Evolutionary conservation across 352 stramenopile species (phyloP).

Genomic region (Globisporangium splendens): DNA sequence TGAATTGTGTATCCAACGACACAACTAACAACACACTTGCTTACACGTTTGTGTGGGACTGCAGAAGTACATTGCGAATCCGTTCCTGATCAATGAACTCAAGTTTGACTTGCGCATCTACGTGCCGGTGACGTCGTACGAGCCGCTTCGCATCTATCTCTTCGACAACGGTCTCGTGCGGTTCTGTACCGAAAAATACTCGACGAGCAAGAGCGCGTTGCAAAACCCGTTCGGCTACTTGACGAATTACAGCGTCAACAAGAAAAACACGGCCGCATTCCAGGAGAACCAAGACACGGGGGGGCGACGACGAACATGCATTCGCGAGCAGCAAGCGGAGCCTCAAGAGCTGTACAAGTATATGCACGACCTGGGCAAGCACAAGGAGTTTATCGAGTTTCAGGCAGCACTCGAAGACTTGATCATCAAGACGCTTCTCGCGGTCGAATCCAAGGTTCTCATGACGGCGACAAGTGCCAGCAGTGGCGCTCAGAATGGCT

Average conservation of each 20-base stretch:
- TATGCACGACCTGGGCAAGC: conserved; percentile 34
- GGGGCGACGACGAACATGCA: conserved; percentile 28
- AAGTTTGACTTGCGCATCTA: conserved; percentile 93
- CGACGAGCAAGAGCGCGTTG: conserved; percentile 52
- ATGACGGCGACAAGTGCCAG: conserved; percentile 18
- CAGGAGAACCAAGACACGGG: conserved; percentile 64
- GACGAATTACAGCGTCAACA: conserved; percentile 93
- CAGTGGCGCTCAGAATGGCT: conserved; percentile 37
- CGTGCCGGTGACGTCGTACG: conserved; percentile 83
- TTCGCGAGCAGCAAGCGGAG: conserved; percentile 84
- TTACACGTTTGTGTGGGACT: not conserved
- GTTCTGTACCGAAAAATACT: conserved; percentile 86
- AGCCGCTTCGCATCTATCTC: conserved; percentile 83
- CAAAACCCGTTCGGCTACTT: conserved; percentile 85
- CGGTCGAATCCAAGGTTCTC: conserved; percentile 76
- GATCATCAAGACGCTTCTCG: conserved; percentile 88
- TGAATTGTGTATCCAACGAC: too few relatives aligned
- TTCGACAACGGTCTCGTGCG: conserved; percentile 85
- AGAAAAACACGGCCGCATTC: conserved; percentile 78
- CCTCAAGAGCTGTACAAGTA: conserved; percentile 55
- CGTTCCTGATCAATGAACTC: conserved; percentile 84
- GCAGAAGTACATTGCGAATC: conserved; percentile 72
- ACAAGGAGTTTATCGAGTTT: conserved; percentile 29
- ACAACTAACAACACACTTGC: too few relatives aligned
- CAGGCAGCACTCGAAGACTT: conserved; percentile 63